Evolutionary conservation across 805 yeast genomes (phyloP).

Genomic region (Teunomyces barrocoloradensis): DNA sequence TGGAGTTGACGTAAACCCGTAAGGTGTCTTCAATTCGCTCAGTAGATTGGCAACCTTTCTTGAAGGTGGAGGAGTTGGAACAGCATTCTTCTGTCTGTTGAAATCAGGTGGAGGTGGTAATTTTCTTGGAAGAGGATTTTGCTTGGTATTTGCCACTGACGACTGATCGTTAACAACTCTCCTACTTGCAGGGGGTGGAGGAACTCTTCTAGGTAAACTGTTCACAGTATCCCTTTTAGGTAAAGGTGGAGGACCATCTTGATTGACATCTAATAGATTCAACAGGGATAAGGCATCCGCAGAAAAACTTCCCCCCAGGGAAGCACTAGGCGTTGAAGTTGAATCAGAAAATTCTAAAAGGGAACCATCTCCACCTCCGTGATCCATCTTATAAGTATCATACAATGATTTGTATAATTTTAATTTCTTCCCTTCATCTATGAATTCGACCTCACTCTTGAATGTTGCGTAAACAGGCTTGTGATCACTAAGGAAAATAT

Average conservation of each 20-base stretch:
- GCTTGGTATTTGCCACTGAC: neutral
- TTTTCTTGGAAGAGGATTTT: slow-evolving; percentile 6
- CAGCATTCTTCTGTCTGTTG: neutral
- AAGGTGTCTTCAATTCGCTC: slow-evolving; percentile 18
- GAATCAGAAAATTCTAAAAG: slow-evolving; percentile 9
- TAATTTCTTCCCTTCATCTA: slow-evolving; percentile 46
- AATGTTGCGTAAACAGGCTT: slow-evolving; percentile 88
- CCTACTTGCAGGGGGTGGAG: slow-evolving; percentile 29
- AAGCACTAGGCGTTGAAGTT: slow-evolving; percentile 8
- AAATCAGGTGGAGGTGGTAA: slow-evolving; percentile 9
- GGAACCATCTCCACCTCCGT: slow-evolving; percentile 19
- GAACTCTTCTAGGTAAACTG: slow-evolving; percentile 24
- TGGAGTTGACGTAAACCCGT: slow-evolving; percentile 38
- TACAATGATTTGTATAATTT: slow-evolving; percentile 27
- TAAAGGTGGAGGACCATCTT: slow-evolving; percentile 20
- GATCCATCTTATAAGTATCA: slow-evolving; percentile 26
- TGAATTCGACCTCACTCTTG: slow-evolving; percentile 58
- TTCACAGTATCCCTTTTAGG: slow-evolving; percentile 16
- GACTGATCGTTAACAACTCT: slow-evolving; percentile 4
- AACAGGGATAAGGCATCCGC: slow-evolving; percentile 32
- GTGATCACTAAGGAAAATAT: slow-evolving; percentile 75
- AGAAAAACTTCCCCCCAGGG: slow-evolving; percentile 19
- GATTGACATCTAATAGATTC: slow-evolving; percentile 32
- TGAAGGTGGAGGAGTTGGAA: slow-evolving; percentile 19
- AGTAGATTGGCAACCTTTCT: slow-evolving; percentile 14